Evolutionary conservation across 2,329 filamentous ascomycete genomes (phyloP).

Genomic region (Nothopassalora personata): DNA sequence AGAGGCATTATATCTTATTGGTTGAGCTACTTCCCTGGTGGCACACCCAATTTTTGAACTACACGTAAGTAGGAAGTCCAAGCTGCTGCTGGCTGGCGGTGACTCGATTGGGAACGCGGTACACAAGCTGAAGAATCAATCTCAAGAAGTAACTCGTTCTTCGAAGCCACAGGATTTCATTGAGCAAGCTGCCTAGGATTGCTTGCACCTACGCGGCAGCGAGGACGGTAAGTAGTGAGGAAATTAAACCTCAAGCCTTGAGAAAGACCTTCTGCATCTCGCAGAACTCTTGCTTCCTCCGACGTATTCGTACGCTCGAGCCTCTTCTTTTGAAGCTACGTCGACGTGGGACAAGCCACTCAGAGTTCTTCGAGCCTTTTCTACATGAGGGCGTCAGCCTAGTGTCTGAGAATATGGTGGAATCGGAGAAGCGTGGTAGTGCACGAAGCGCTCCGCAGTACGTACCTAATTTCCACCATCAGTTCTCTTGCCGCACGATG

Average conservation of each 20-base stretch:
- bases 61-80: no score
- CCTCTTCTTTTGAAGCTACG: background rate
- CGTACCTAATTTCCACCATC: background rate
- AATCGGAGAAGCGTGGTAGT: no score
- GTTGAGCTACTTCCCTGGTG: background rate
- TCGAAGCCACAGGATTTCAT: background rate
- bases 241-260: background rate
- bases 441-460: background rate
- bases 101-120: background rate
- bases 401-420: no score
- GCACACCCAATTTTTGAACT: no score
- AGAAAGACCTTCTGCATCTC: background rate
- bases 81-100: background rate
- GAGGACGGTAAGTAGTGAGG: background rate
- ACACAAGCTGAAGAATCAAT: background rate
- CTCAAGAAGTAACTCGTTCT: background rate
- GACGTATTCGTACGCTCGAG: background rate
- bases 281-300: background rate
- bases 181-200: conserved; percentile 13
- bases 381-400: background rate
- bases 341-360: background rate
- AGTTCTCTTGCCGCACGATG: background rate
- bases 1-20: background rate
- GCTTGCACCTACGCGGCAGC: conserved; percentile 17
- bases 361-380: background rate